Conservation (phyloP, 139 green algal genomes). For the Spirogloea muscicola region DNA sequence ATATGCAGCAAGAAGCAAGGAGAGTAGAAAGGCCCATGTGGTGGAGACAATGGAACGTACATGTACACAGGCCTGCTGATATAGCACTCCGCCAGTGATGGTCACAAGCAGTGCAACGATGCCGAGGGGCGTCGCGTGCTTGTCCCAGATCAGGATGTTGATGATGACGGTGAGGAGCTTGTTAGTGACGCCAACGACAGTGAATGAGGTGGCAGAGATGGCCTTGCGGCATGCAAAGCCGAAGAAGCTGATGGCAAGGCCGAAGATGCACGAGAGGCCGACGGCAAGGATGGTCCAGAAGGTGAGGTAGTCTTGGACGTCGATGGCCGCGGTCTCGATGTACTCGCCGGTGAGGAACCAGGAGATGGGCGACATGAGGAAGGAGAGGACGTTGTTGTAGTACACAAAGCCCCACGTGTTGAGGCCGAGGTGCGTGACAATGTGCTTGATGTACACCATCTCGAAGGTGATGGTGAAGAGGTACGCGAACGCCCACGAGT, state of each 20-base stretch:
- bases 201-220: slow-evolving; percentile 72
- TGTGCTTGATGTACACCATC: slow-evolving; percentile 51
- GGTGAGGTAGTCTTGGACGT: not conserved
- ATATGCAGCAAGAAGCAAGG: too few species aligned
- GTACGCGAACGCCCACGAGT: slow-evolving; percentile 48
- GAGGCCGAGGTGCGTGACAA: slow-evolving; percentile 36
- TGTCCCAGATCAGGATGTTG: slow-evolving; percentile 68
- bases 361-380: slow-evolving; percentile 37
- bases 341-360: slow-evolving; percentile 35
- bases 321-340: not conserved
- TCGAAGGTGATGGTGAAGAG: slow-evolving; percentile 47
- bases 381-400: slow-evolving; percentile 46
- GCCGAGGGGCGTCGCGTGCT: slow-evolving; percentile 57
- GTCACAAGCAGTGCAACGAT: slow-evolving; percentile 51
- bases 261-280: slow-evolving; percentile 64
- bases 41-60: too few species aligned
- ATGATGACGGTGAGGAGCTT: slow-evolving; percentile 73
- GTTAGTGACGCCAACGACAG: slow-evolving; percentile 81
- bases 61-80: too few species aligned
- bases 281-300: slow-evolving; percentile 41
- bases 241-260: slow-evolving; percentile 64
- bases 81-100: slow-evolving; percentile 41
- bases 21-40: too few species aligned
- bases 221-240: slow-evolving; percentile 64
- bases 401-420: slow-evolving; percentile 48